Base-by-base conservation (phyloP, 2,329 filamentous ascomycete species). In the Xylariales sp. region DNA sequence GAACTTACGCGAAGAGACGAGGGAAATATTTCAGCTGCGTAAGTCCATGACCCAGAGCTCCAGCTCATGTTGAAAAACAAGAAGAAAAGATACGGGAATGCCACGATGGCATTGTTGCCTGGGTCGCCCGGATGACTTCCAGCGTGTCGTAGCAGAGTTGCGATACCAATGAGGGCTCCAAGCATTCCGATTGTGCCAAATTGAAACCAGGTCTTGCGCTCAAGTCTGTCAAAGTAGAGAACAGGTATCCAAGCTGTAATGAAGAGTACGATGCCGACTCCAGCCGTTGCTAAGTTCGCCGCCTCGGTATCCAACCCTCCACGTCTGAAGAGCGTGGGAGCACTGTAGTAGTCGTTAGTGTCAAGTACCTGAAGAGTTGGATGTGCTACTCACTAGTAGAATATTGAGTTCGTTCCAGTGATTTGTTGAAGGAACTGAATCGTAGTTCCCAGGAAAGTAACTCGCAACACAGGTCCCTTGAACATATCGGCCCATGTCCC, bases 51-150 rank as follows among this genome's bases (percentile, higher is more conserved):
- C 14, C 57, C 57, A 2, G 53, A 50, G 29, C 54, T 53, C 55
- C 56, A 60, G n/a, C 54, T 56, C 47, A 55, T 50, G 25, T 59
- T 60, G 38, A 60, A 60, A 35, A 53, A 57, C 0, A 49, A 55
- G n/a, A 51, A 60, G 36, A 58, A 59, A 4, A 58, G 20, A 22
- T 57, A 59, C 0, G 56, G 53, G 28, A 57, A 59, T 6, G 51
- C 35, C 16, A 59, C 51, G n/a, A 60, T 59, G 7, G 49, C 48
- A 31, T 58, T 51, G 35, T 57, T 59, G 10, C 24, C 20, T 5
- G 46, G 42, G 18, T 53, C 52, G 5, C 47, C 49, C 3, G 56
- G 56, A 19, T 56, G 43, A 31, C 48, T 47, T 31, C 47, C 45
- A 0, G 54, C 56, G 18, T 58, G 56, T 7, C 55, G 50, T 31